phyloP scores from a whole-genome alignment of 768 basidiomycete species.

The Suillus spraguei region DNA sequence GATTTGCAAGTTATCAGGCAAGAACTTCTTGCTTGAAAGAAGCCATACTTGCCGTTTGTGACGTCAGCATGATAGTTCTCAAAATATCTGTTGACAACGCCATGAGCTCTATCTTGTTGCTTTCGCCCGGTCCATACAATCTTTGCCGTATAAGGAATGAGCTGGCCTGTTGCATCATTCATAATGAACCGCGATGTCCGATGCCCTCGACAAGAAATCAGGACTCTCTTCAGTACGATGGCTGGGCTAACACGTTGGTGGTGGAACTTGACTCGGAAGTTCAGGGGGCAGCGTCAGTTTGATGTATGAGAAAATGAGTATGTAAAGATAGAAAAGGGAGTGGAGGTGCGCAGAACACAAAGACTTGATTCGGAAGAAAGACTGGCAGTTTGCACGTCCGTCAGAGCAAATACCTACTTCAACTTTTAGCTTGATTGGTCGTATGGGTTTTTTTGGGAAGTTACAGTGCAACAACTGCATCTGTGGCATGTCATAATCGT shows the following conservation, averaged over 20 bases:
- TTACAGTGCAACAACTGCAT: not conserved
- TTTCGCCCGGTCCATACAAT: slow-evolving; percentile 98
- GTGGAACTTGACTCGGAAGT: not conserved
- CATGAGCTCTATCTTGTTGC: slow-evolving; percentile 77
- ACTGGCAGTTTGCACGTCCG: not conserved
- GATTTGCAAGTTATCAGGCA: slow-evolving; percentile 81
- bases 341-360: not conserved
- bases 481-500: not conserved
- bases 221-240: not conserved
- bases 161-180: slow-evolving; percentile 98
- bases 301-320: not conserved
- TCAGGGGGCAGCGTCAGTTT: not conserved
- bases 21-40: slow-evolving; percentile 34
- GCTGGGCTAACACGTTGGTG: not conserved
- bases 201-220: slow-evolving; percentile 90
- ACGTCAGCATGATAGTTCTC: slow-evolving; percentile 87
- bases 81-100: slow-evolving; percentile 67
- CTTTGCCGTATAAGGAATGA: slow-evolving; percentile 96
- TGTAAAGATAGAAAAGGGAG: not conserved
- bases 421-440: not conserved
- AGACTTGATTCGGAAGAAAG: not conserved
- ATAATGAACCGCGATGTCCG: slow-evolving; percentile 96
- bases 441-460: not conserved
- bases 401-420: not conserved
- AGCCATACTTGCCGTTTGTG: slow-evolving; percentile 78